Percentiles rank a stretch among this genome's conserved stretches.
These are phyloP conservation scores for Penicillium digitatum DNA, from an alignment of 2,329 filamentous ascomycete species.

Conservation along the genomic window DNA sequence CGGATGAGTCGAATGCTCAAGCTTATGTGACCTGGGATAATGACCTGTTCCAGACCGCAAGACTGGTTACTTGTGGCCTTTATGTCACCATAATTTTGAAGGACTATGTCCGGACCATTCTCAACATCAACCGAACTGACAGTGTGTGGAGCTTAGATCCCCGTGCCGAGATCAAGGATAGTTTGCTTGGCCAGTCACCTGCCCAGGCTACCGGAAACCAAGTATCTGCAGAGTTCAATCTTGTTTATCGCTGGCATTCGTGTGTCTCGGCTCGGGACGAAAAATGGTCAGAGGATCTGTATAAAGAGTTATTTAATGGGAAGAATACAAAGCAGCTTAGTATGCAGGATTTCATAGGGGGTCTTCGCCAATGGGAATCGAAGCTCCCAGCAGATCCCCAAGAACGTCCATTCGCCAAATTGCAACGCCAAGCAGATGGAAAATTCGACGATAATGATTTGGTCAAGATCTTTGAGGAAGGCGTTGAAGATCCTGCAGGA, in stretches of 20 bases:
- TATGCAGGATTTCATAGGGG: slow-evolving; percentile 39
- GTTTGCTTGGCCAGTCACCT: slow-evolving; percentile 44
- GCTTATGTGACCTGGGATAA: slow-evolving; percentile 40
- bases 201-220: slow-evolving; percentile 61
- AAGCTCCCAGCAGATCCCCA: slow-evolving; percentile 44
- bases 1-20: slow-evolving; percentile 37
- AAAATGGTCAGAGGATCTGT: slow-evolving; percentile 57
- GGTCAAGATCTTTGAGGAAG: slow-evolving; percentile 52
- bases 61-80: slow-evolving; percentile 52
- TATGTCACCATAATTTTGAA: slow-evolving; percentile 55
- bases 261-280: slow-evolving; percentile 59
- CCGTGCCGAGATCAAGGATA: slow-evolving; percentile 54
- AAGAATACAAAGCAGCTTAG: slow-evolving; percentile 36
- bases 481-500: slow-evolving; percentile 60
- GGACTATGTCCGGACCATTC: slow-evolving; percentile 60
- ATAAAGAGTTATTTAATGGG: slow-evolving; percentile 46
- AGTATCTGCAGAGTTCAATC: slow-evolving; percentile 65
- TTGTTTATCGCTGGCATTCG: slow-evolving; percentile 64
- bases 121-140: slow-evolving; percentile 57
- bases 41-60: slow-evolving; percentile 52
- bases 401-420: slow-evolving; percentile 48
- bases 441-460: slow-evolving; percentile 57
- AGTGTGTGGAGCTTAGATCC: slow-evolving; percentile 62
- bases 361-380: slow-evolving; percentile 42
- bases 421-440: slow-evolving; percentile 50